phyloP scores from a whole-genome alignment of 164 flowering plant genomes.

The Nymphaea colorata region DNA sequence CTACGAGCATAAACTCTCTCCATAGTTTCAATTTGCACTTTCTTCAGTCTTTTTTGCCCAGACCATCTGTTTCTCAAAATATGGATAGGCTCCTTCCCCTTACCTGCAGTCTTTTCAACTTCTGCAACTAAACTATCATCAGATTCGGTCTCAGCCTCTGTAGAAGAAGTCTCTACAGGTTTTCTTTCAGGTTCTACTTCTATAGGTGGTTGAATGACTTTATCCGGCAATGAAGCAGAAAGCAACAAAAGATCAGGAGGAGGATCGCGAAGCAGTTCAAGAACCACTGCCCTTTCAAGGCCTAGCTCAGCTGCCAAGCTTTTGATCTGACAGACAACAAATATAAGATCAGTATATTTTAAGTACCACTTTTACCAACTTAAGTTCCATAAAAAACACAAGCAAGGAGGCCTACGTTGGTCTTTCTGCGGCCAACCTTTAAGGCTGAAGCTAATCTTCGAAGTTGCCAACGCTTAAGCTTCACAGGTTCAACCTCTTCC shows the following conservation, averaged over 20 bases:
- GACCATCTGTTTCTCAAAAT: slow-evolving; percentile 62
- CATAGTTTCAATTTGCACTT: slow-evolving; percentile 71
- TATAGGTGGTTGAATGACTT: slow-evolving; percentile 21
- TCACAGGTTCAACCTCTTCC: slow-evolving; percentile 41
- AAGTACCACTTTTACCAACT: background rate
- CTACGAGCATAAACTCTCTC: slow-evolving; percentile 71
- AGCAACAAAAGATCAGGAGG: slow-evolving; percentile 73
- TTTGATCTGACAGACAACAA: slow-evolving; percentile 46
- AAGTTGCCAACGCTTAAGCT: slow-evolving; percentile 87
- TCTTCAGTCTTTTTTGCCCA: slow-evolving; percentile 76
- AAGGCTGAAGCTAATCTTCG: slow-evolving; percentile 69
- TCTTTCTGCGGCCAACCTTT: slow-evolving; percentile 81
- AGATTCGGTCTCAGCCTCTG: slow-evolving; percentile 6
- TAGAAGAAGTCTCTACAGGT: slow-evolving; percentile 13
- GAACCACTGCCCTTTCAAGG: slow-evolving; percentile 83
- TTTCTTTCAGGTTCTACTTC: slow-evolving; percentile 28
- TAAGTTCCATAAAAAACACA: background rate
- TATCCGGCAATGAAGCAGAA: slow-evolving; percentile 78
- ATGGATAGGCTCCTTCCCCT: slow-evolving; percentile 52
- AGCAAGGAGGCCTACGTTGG: slow-evolving; percentile 37
- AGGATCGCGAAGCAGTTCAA: slow-evolving; percentile 78
- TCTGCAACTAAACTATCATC: slow-evolving; percentile 15
- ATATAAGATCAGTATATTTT: background rate
- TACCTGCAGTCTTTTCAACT: slow-evolving; percentile 9
- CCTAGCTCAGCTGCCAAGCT: slow-evolving; percentile 79